Evolutionary conservation across 345 rosid genomes (phyloP), one percentile per base, ranked within the genome.

Genomic region (Cardamine resedifolia): DNA sequence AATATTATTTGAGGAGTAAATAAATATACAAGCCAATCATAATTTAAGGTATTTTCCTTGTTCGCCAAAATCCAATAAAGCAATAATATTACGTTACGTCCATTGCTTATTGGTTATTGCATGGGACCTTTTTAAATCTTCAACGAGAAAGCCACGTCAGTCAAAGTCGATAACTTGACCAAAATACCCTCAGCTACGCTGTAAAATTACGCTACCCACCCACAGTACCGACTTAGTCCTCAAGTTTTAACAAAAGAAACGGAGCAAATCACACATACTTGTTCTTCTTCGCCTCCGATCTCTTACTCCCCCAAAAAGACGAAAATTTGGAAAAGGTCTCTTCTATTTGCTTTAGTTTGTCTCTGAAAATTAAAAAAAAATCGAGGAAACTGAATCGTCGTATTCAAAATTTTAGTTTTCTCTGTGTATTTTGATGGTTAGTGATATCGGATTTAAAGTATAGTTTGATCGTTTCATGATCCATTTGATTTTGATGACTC

Each of bases 171-270:
- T 7, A 0, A 3, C 3, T 30, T 38, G 78, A 61, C 86, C 0
- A 68, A 45, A 75, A 72, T 64, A 34, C 79, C 85, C 86, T 77
- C 68, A 0, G 1, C 1, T 0, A 27, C 4, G 62, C 20, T 12
- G 0, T 18, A 3, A 30, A 58, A 50, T 73, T 73, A 77, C 80
- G 36, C 26, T n/a, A 18, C 44, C 27, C 16, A 5, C 33, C 48
- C 58, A 10, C 48, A 60, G 47, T 38, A 63, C 69, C n/a, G 73
- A 52, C 33, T 21, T 39, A 63, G 78, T 59, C 45, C 41, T 71
- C 77, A 49, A 64, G 28, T 27, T 11, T 4, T 53, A 24, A 38
- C 34, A 33, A 2, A 23, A 24, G 5, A 41, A 14, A 16, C 19
- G 58, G 50, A 44, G 34, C 38, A 53, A 70, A 38, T 28, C 5